Base-by-base conservation (phyloP, 768 basidiomycete genomes). In the Daedalea quercina region DNA sequence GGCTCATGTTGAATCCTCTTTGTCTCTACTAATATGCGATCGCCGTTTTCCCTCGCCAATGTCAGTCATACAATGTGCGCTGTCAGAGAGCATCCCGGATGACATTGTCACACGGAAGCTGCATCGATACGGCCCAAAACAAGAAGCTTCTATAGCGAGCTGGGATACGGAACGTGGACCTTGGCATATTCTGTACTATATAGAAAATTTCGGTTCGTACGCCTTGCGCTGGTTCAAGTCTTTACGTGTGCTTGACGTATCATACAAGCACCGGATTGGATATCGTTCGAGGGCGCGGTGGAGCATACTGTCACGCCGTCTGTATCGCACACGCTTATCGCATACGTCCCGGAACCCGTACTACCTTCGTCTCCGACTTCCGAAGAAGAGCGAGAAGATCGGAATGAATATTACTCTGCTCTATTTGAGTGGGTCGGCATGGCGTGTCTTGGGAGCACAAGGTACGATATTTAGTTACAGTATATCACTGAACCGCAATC, bases 371-470 rank as follows among this genome's bases (percentile, higher is more conserved):
- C 55, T 31, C 70, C 72, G 1, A 75, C 76, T 26, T 59, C 64
- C 1, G 76, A 76, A 22, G 65, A 47, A 3, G 3, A 20, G 25
- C 55, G n/a, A 9, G 80, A 82, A 42, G 80, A 82, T 52, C 81
- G 81, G 75, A 64, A 75, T 7, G 68, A 70, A 9, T 69, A 71
- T 8, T 66, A 78, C 41, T 62, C 67, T 8, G 66, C 61, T 2
- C 66, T 87, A 15, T 83, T 85, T 48, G 87, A 89, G 63, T 90
- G 87, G 87, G 73, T 81, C 8, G 87, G 86, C 7, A 77, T 89
- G 79, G 83, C 80, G 2, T 73, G 72, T 52, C 61, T 89, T 11
- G 3, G 84, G 80, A 13, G 73, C 87, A 1, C 83, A 85, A 62
- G 73, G 87, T 22, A 31, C 19, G 47, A 56, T 45, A 23, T 31